These are phyloP conservation scores for Hymenoscyphus salicellus DNA, from an alignment of 2,329 filamentous ascomycete genomes.

Conservation along the genomic window DNA sequence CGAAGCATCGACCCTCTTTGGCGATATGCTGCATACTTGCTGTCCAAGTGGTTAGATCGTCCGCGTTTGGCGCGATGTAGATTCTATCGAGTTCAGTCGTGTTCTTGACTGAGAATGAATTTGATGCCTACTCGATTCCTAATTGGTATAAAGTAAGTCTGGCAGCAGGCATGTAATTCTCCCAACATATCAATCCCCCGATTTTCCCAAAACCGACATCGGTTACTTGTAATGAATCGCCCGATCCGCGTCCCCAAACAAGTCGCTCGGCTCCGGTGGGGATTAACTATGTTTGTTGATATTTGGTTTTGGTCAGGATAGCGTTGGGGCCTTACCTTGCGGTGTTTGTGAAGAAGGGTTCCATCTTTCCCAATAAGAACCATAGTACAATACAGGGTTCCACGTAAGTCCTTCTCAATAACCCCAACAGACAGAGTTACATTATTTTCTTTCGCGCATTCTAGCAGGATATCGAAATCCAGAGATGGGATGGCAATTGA, in stretches of 20 bases:
- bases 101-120: not conserved
- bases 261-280: slow-evolving; percentile 43
- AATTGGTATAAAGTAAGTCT: slow-evolving; percentile 43
- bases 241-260: slow-evolving; percentile 42
- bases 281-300: slow-evolving; percentile 32
- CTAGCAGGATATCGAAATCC: slow-evolving; percentile 37
- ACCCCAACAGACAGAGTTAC: slow-evolving; percentile 41
- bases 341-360: slow-evolving; percentile 38
- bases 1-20: slow-evolving; percentile 45
- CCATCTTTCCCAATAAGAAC: slow-evolving; percentile 40
- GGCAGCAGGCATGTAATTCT: slow-evolving; percentile 46
- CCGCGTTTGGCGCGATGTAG: slow-evolving; percentile 33
- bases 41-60: slow-evolving; percentile 37
- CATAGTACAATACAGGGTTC: slow-evolving; percentile 42
- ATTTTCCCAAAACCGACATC: slow-evolving; percentile 43
- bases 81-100: slow-evolving; percentile 21
- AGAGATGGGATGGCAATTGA: slow-evolving; percentile 41
- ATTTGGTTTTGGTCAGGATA: not conserved
- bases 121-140: slow-evolving; percentile 38
- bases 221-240: slow-evolving; percentile 41
- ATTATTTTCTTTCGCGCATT: slow-evolving; percentile 37
- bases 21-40: slow-evolving; percentile 46
- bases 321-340: slow-evolving; percentile 36
- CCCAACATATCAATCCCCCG: slow-evolving; percentile 44
- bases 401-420: slow-evolving; percentile 39